Percentiles rank a stretch among this genome's conserved stretches.
phyloP scores from a whole-genome alignment of 495 filamentous ascomycete genomes.

The Ramalina intermedia region DNA sequence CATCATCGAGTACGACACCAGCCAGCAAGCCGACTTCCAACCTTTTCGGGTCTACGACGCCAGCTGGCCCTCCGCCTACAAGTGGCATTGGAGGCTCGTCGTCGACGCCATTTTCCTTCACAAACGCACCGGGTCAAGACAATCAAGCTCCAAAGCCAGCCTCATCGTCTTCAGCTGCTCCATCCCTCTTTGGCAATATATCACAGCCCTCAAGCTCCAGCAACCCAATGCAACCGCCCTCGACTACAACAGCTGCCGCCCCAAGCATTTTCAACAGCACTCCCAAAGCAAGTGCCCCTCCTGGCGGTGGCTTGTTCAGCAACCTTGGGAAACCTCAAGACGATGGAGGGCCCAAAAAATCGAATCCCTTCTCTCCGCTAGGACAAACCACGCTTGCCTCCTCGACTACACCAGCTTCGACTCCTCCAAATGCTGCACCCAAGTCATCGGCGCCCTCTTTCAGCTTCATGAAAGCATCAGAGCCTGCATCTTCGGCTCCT shows the following conservation, averaged over 20 bases:
- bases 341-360: not conserved
- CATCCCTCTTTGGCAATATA: slow-evolving; percentile 2
- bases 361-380: slow-evolving; percentile 7
- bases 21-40: slow-evolving; percentile 13
- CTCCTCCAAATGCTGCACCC: slow-evolving; percentile 7
- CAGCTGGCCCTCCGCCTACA: slow-evolving; percentile 24
- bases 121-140: not conserved
- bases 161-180: not conserved
- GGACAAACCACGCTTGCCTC: slow-evolving; percentile 24
- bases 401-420: slow-evolving; percentile 26
- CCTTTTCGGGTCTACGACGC: slow-evolving; percentile 22
- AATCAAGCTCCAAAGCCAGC: not conserved
- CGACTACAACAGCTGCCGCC: not conserved
- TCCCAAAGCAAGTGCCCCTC: slow-evolving; percentile 8
- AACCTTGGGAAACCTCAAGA: slow-evolving; percentile 9
- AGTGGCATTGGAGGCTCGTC: slow-evolving; percentile 2
- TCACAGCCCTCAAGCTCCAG: slow-evolving; percentile 1
- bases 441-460: slow-evolving; percentile 5
- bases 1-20: slow-evolving; percentile 13
- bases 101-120: not conserved
- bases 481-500: slow-evolving; percentile 5
- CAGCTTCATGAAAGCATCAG: slow-evolving; percentile 4
- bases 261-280: slow-evolving; percentile 1
- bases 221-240: not conserved
- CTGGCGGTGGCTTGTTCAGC: slow-evolving; percentile 6